phyloP scores from a whole-genome alignment of 1,284 basidiomycete genomes.

The Megacollybia platyphylla region DNA sequence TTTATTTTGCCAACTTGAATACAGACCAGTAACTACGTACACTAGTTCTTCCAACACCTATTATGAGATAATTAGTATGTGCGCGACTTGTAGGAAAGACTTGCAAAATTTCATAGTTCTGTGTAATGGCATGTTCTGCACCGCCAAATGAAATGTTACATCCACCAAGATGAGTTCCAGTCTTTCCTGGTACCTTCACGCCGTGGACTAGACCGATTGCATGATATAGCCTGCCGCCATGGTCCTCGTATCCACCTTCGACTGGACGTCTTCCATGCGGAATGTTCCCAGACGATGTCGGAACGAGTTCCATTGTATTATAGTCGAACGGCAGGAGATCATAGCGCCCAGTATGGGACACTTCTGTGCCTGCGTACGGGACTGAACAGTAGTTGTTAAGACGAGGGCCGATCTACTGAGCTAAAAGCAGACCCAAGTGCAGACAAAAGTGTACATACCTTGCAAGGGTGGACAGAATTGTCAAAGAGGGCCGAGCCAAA shows the following conservation, averaged over 20 bases:
- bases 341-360: slow-evolving; percentile 46
- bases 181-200: slow-evolving; percentile 57
- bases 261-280: slow-evolving; percentile 35
- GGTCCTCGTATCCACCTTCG: slow-evolving; percentile 38
- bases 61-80: background rate
- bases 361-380: slow-evolving; percentile 50
- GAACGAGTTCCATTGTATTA: slow-evolving; percentile 59
- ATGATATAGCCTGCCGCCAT: slow-evolving; percentile 37
- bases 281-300: slow-evolving; percentile 41
- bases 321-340: slow-evolving; percentile 59
- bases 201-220: slow-evolving; percentile 34
- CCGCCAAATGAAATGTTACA: slow-evolving; percentile 20
- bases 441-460: slow-evolving; percentile 17
- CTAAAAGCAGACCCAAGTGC: too few relatives aligned
- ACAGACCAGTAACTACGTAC: background rate
- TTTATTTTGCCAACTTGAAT: too few relatives aligned
- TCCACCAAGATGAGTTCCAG: slow-evolving; percentile 53
- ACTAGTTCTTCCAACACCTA: slow-evolving; percentile 6
- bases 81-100: slow-evolving; percentile 9
- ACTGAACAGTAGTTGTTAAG: slow-evolving; percentile 42
- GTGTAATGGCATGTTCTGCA: slow-evolving; percentile 27
- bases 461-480: slow-evolving; percentile 66
- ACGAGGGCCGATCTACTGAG: slow-evolving; percentile 27
- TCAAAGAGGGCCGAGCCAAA: slow-evolving; percentile 59
- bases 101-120: slow-evolving; percentile 48